phyloP scores from a whole-genome alignment of 805 yeast genomes.

The Candida manassasensis region DNA sequence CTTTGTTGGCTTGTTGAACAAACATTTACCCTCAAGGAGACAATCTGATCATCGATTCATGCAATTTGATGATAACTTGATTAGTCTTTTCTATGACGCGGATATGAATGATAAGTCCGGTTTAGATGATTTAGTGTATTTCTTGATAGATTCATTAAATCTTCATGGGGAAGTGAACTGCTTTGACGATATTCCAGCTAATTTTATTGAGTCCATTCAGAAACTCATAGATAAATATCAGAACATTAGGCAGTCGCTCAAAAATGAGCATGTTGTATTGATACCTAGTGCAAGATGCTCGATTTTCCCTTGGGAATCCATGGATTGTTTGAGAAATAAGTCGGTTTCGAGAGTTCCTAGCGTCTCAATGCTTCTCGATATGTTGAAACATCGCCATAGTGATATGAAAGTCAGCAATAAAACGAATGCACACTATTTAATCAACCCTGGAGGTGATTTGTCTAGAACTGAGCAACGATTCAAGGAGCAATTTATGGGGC shows the following conservation, averaged over 20 bases:
- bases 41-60: constrained; percentile 3
- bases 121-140: constrained; percentile 61
- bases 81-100: constrained; percentile 17
- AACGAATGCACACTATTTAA: constrained; percentile 37
- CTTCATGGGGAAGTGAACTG: constrained; percentile 63
- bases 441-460: constrained; percentile 84
- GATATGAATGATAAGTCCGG: constrained; percentile 19
- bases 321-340: constrained; percentile 47
- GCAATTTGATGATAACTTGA: constrained; percentile 16
- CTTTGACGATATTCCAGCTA: constrained; percentile 53
- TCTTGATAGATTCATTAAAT: constrained; percentile 54
- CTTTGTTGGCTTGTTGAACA: constrained; percentile 13
- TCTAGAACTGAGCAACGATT: constrained; percentile 57
- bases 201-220: constrained; percentile 51
- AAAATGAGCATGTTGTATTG: constrained; percentile 56
- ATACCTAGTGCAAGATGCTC: constrained; percentile 64
- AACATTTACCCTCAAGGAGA: constrained; percentile 11
- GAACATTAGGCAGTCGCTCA: constrained; percentile 7
- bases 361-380: constrained; percentile 32
- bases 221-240: constrained; percentile 32
- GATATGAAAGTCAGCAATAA: neutral
- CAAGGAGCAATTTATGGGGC: constrained; percentile 10
- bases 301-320: constrained; percentile 87
- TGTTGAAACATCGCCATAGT: constrained; percentile 19
- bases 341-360: constrained; percentile 81